Conservation (phyloP, 192 early-diverging fungal genomes). For the Backusella circina region DNA sequence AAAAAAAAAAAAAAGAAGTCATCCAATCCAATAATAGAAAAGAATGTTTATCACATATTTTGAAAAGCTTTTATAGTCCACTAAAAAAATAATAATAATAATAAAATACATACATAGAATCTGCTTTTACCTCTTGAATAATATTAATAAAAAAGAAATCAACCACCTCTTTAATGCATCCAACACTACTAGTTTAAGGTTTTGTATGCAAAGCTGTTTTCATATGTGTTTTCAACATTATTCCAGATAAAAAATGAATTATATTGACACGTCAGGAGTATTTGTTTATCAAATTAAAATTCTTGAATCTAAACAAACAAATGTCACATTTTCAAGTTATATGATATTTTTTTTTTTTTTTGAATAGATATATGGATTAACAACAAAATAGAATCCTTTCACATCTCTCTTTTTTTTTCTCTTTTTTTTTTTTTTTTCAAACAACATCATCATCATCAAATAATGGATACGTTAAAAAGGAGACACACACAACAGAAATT, state of each 20-base stretch:
- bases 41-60: no score
- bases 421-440: background rate
- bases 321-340: background rate
- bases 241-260: background rate
- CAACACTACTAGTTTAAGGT: background rate
- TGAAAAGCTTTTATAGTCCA: no score
- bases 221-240: background rate
- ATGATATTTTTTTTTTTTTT: no score
- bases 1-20: no score
- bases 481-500: background rate
- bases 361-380: no score
- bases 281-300: constrained; percentile 3
- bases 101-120: no score
- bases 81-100: no score
- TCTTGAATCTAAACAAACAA: background rate
- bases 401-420: background rate
- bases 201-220: background rate
- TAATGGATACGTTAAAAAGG: constrained; percentile 3
- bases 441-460: no score
- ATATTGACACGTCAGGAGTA: background rate
- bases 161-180: background rate
- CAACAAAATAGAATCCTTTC: no score
- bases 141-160: no score
- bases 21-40: no score
- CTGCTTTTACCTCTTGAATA: no score